phyloP scores from a whole-genome alignment of 2,329 filamentous ascomycete species.

The Hortaea sp. region DNA sequence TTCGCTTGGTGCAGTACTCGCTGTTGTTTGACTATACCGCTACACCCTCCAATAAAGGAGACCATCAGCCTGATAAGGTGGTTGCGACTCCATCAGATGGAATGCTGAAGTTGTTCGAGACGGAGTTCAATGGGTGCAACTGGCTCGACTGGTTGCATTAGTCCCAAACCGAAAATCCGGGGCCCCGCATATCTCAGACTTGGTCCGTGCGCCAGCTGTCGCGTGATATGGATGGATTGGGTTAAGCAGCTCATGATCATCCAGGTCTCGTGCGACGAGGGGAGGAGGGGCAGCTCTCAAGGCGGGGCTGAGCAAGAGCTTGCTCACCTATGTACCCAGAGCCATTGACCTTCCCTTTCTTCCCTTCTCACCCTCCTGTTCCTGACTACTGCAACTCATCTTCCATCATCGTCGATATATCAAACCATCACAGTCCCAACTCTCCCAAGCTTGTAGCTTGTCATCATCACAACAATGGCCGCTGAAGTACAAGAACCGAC shows the following conservation, averaged over 20 bases:
- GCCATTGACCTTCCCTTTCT: background rate
- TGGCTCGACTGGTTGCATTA: too few species aligned
- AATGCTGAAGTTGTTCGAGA: too few species aligned
- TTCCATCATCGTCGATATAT: background rate
- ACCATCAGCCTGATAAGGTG: too few species aligned
- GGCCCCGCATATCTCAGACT: background rate
- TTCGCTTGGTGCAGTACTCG: too few species aligned
- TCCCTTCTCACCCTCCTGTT: background rate
- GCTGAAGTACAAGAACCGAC: conserved; percentile 32
- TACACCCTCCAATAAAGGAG: too few species aligned
- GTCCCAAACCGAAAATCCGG: background rate
- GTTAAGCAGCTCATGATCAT: background rate
- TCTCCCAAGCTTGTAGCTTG: conserved; percentile 4
- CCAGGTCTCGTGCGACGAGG: conserved; percentile 3
- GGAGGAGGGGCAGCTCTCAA: background rate
- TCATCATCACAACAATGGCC: conserved; percentile 34
- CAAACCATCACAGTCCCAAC: background rate
- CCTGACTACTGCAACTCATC: conserved; percentile 1
- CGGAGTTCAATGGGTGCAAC: too few species aligned
- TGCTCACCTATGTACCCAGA: background rate
- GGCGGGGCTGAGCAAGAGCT: background rate
- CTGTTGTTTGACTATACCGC: too few species aligned
- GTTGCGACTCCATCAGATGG: too few species aligned
- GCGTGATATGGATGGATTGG: background rate
- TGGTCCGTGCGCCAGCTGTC: background rate